Conservation (phyloP, 768 basidiomycete genomes). For the Atractiella rhizophila region DNA sequence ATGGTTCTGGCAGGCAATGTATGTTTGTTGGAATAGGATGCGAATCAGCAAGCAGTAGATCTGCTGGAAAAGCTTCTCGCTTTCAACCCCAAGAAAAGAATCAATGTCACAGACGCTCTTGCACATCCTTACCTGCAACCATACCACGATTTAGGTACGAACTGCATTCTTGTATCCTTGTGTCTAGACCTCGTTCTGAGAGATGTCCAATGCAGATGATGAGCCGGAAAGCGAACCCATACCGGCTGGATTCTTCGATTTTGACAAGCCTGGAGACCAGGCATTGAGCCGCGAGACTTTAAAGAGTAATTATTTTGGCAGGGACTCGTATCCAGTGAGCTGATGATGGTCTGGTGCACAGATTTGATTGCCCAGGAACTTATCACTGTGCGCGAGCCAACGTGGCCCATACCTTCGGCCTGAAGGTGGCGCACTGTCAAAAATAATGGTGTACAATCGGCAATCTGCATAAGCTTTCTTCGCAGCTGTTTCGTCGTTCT, state of each 20-base stretch:
- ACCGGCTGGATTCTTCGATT: slow-evolving; percentile 23
- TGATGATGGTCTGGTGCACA: too few species aligned
- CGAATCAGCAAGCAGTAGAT: slow-evolving; percentile 36
- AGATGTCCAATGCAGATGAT: slow-evolving; percentile 39
- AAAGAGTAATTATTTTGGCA: slow-evolving; percentile 10
- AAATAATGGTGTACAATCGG: too few species aligned
- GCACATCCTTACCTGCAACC: slow-evolving; percentile 37
- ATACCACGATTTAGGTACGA: neutral
- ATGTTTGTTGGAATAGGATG: too few species aligned
- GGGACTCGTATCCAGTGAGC: too few species aligned
- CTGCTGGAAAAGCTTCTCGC: slow-evolving; percentile 54
- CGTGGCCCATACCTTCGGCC: slow-evolving; percentile 34
- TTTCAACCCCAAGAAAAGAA: slow-evolving; percentile 90
- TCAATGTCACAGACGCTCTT: slow-evolving; percentile 77
- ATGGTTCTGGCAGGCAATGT: too few species aligned
- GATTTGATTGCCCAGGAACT: too few species aligned
- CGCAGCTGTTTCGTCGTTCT: too few species aligned
- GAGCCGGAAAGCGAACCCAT: slow-evolving; percentile 44
- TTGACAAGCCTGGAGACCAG: slow-evolving; percentile 16
- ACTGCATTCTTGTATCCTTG: too few species aligned
- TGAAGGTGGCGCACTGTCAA: too few species aligned
- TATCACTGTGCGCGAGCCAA: too few species aligned
- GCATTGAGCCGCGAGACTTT: slow-evolving; percentile 28
- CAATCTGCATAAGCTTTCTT: too few species aligned
- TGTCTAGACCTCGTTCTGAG: slow-evolving; percentile 1